A percentile compares a stretch with the other conserved stretches of the same genome.
These are phyloP conservation scores for Cairneyella variabilis DNA, from an alignment of 495 filamentous ascomycete genomes.

Conservation along the genomic window DNA sequence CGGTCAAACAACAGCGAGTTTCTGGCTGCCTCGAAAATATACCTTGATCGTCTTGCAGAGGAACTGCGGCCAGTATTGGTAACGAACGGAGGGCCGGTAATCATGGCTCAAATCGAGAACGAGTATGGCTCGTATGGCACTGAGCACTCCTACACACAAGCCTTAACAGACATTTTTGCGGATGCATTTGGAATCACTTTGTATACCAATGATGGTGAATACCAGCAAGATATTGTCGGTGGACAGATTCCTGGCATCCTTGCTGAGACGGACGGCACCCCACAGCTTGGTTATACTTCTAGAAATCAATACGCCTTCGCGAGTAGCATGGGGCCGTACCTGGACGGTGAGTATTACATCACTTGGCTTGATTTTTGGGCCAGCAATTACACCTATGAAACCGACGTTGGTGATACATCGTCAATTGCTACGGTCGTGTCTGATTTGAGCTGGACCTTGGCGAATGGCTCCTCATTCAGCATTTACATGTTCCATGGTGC, in stretches of 20 bases:
- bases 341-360: conserved; percentile 44
- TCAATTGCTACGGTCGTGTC: background rate
- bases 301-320: conserved; percentile 35
- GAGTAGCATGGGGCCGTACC: conserved; percentile 36
- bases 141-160: conserved; percentile 37
- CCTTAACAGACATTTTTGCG: conserved; percentile 33
- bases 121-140: conserved; percentile 44
- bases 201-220: conserved; percentile 44
- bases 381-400: conserved; percentile 29
- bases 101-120: conserved; percentile 48
- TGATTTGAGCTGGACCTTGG: conserved; percentile 38
- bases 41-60: conserved; percentile 32
- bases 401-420: conserved; percentile 15
- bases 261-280: conserved; percentile 42
- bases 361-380: conserved; percentile 37
- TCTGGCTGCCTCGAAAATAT: conserved; percentile 32
- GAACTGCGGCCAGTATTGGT: conserved; percentile 32
- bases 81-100: conserved; percentile 39
- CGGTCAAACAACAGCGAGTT: conserved; percentile 35
- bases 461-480: conserved; percentile 38
- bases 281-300: conserved; percentile 34
- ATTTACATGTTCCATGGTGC: conserved; percentile 49
- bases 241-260: conserved; percentile 39
- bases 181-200: conserved; percentile 35
- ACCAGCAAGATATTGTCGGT: too few species aligned